phyloP scores from a whole-genome alignment of 495 filamentous ascomycete genomes.

The Glonium stellatum region DNA sequence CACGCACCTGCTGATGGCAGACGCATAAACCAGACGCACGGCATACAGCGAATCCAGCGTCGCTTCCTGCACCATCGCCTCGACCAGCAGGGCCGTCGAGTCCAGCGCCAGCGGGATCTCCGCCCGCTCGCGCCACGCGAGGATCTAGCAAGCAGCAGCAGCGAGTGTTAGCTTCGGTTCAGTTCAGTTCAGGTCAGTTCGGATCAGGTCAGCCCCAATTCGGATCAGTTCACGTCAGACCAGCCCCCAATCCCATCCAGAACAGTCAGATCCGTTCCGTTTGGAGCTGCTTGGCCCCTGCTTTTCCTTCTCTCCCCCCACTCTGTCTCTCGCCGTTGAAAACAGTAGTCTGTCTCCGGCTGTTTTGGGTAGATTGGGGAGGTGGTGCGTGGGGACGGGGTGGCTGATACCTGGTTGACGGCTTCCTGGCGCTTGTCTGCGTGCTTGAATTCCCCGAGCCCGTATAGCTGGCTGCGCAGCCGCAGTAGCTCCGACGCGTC shows the following conservation, averaged over 20 bases:
- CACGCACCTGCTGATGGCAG: constrained; percentile 20
- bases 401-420: constrained; percentile 19
- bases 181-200: neutral
- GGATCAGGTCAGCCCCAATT: neutral
- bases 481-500: constrained; percentile 54
- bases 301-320: too few relatives aligned
- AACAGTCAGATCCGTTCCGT: too few relatives aligned
- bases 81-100: constrained; percentile 17
- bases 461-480: constrained; percentile 59
- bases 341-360: too few relatives aligned
- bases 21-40: constrained; percentile 17
- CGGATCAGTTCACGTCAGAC: neutral
- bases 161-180: neutral
- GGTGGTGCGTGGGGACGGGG: too few relatives aligned
- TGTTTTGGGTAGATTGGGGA: too few relatives aligned
- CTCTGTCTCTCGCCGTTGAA: too few relatives aligned
- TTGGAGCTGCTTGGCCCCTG: too few relatives aligned
- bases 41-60: neutral
- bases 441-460: constrained; percentile 36
- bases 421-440: constrained; percentile 17
- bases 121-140: constrained; percentile 15
- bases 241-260: neutral
- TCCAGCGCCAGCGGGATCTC: constrained; percentile 22
- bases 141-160: constrained; percentile 11
- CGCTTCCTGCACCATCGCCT: constrained; percentile 18